phyloP scores from a whole-genome alignment of 139 green algal genomes.

The Chlorella sp. region DNA sequence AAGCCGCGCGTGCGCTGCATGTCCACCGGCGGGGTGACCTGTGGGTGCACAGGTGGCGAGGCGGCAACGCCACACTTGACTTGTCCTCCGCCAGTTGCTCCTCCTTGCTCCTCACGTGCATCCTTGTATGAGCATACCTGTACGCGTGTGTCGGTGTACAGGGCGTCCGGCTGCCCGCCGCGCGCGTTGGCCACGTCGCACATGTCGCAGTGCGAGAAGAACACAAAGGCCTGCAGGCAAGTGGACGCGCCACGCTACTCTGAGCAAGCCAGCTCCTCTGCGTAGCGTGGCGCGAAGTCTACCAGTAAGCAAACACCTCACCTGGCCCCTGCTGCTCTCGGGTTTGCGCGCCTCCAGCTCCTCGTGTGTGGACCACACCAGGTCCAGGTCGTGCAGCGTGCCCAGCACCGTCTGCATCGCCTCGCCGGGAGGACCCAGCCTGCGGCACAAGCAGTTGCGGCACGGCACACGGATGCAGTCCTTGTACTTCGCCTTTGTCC shows the following conservation, averaged over 20 bases:
- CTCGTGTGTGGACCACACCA: background rate
- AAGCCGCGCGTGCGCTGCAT: background rate
- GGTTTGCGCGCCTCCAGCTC: background rate
- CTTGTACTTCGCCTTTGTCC: no score
- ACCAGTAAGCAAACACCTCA: no score
- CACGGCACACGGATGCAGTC: no score
- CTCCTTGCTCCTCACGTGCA: no score
- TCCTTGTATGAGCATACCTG: no score
- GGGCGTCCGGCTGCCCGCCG: background rate
- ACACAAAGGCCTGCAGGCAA: conserved; percentile 1
- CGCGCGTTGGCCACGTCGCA: conserved; percentile 4
- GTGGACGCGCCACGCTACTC: no score
- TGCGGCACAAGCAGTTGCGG: background rate
- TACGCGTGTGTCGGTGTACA: background rate
- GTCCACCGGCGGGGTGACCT: background rate
- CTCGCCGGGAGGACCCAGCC: background rate
- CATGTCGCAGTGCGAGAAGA: conserved; percentile 7
- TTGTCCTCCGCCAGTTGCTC: no score
- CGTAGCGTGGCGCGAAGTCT: no score
- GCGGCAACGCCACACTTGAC: background rate
- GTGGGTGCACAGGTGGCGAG: no score
- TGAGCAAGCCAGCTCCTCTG: no score
- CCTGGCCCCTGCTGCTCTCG: background rate
- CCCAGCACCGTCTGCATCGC: background rate
- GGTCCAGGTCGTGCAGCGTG: conserved; percentile 5